Conservation (phyloP, 768 basidiomycete genomes). For the Lentinula sp. region DNA sequence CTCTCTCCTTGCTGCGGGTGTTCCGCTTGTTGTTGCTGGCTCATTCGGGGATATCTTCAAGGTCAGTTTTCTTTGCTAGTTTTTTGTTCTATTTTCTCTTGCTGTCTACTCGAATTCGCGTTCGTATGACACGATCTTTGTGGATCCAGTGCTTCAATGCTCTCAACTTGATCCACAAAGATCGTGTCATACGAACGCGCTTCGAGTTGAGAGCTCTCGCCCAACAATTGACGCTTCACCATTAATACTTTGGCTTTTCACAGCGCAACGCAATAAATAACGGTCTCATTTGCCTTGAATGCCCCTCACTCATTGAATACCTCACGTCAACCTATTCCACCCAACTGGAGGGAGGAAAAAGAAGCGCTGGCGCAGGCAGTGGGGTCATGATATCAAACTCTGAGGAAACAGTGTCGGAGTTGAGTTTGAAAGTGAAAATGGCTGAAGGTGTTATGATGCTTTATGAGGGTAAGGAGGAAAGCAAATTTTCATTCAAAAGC, state of each 20-base stretch:
- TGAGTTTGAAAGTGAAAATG: slow-evolving; percentile 63
- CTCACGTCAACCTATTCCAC: slow-evolving; percentile 71
- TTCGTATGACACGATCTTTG: too few relatives aligned
- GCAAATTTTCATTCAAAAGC: slow-evolving; percentile 57
- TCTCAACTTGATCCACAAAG: too few relatives aligned
- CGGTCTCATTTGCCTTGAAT: slow-evolving; percentile 91
- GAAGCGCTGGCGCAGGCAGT: slow-evolving; percentile 72
- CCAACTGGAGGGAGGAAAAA: slow-evolving; percentile 40
- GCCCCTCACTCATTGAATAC: slow-evolving; percentile 82
- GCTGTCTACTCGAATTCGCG: too few relatives aligned
- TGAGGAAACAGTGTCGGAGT: slow-evolving; percentile 30
- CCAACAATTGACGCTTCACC: too few relatives aligned
- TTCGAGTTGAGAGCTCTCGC: too few relatives aligned
- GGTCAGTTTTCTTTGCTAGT: not conserved
- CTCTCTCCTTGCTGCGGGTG: slow-evolving; percentile 88
- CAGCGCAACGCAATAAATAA: slow-evolving; percentile 96
- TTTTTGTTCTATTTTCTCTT: not conserved
- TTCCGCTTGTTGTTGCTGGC: slow-evolving; percentile 92
- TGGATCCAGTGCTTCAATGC: too few relatives aligned
- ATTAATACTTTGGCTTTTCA: not conserved
- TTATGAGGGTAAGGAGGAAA: slow-evolving; percentile 35
- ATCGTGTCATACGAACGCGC: too few relatives aligned
- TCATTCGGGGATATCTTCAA: slow-evolving; percentile 99
- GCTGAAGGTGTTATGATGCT: slow-evolving; percentile 64
- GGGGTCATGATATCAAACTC: slow-evolving; percentile 65